Percentiles rank a stretch among this genome's conserved stretches.
phyloP scores from a whole-genome alignment of 495 filamentous ascomycete genomes.

The Trichoderma gamsii region DNA sequence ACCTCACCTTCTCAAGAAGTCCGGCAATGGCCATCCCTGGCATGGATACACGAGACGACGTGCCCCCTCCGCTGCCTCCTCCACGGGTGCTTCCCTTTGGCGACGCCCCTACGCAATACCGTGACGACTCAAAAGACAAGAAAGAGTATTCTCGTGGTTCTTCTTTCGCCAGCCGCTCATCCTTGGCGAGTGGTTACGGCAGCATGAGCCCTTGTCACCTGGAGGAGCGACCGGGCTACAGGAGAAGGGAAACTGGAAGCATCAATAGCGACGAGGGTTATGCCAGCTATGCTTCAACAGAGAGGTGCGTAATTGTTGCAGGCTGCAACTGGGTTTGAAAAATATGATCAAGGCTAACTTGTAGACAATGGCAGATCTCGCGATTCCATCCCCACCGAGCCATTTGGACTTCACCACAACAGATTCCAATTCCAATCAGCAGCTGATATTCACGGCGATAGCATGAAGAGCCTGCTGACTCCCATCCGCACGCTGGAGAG shows the following conservation, averaged over 20 bases:
- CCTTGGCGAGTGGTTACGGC: conserved; percentile 15
- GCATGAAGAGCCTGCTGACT: conserved; percentile 68
- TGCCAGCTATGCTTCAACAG: conserved; percentile 39
- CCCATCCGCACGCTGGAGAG: conserved; percentile 52
- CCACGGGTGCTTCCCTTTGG: conserved; percentile 34
- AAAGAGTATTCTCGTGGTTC: conserved; percentile 15
- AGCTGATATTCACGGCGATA: conserved; percentile 71
- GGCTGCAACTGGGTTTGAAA: not conserved
- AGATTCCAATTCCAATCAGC: conserved; percentile 50
- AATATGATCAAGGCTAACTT: conserved; percentile 16
- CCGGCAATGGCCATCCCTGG: conserved; percentile 32
- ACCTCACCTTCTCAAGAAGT: conserved; percentile 9
- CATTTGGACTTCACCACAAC: conserved; percentile 37
- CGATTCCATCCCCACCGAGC: conserved; percentile 24
- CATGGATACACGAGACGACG: conserved; percentile 23
- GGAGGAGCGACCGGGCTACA: conserved; percentile 23
- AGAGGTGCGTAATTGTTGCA: conserved; percentile 16
- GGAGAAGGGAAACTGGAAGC: conserved; percentile 22
- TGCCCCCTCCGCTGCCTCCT: conserved; percentile 48
- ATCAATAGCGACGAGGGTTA: conserved; percentile 47
- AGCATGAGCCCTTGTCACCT: conserved; percentile 25
- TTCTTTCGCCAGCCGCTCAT: conserved; percentile 16
- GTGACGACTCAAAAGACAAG: conserved; percentile 24
- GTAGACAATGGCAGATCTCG: conserved; percentile 23
- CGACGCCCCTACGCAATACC: conserved; percentile 28